Evolutionary conservation across 805 yeast genomes (phyloP).

Genomic region (Soucietia sequanensis): DNA sequence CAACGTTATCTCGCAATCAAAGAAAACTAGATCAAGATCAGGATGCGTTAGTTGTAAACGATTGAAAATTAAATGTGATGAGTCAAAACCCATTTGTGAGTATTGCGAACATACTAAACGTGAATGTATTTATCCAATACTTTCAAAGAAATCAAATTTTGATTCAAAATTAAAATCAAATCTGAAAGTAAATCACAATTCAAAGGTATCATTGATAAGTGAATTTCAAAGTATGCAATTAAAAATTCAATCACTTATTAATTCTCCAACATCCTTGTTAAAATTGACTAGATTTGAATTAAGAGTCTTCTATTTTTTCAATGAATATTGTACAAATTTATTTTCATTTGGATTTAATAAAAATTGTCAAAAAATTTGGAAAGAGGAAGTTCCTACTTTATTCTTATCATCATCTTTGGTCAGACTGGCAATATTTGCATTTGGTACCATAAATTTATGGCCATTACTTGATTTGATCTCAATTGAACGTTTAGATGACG

Average conservation of each 20-base stretch:
- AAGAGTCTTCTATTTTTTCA: slow-evolving; percentile 26
- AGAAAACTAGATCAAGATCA: slow-evolving; percentile 6
- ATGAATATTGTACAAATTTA: slow-evolving; percentile 23
- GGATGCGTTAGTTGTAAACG: slow-evolving; percentile 9
- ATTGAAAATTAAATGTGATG: slow-evolving; percentile 20
- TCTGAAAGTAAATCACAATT: no score
- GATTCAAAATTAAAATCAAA: no score
- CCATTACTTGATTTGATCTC: slow-evolving; percentile 17
- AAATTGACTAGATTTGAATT: slow-evolving; percentile 20
- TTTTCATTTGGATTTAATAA: slow-evolving; percentile 23
- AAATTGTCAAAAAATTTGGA: slow-evolving; percentile 23
- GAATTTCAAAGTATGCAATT: no score
- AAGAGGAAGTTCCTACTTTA: slow-evolving; percentile 20
- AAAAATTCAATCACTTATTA: not conserved
- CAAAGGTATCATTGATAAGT: no score
- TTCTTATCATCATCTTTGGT: slow-evolving; percentile 25
- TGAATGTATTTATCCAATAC: slow-evolving; percentile 20
- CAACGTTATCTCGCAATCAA: not conserved
- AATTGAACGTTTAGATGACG: slow-evolving; percentile 6
- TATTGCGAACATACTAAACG: slow-evolving; percentile 29
- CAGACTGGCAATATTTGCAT: slow-evolving; percentile 22
- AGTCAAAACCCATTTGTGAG: slow-evolving; percentile 30
- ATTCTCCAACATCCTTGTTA: slow-evolving; percentile 2
- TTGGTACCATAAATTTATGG: slow-evolving; percentile 24
- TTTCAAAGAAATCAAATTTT: no score